These are phyloP conservation scores for Trametes coccinea DNA, from an alignment of 768 basidiomycete species.

Conservation along the genomic window DNA sequence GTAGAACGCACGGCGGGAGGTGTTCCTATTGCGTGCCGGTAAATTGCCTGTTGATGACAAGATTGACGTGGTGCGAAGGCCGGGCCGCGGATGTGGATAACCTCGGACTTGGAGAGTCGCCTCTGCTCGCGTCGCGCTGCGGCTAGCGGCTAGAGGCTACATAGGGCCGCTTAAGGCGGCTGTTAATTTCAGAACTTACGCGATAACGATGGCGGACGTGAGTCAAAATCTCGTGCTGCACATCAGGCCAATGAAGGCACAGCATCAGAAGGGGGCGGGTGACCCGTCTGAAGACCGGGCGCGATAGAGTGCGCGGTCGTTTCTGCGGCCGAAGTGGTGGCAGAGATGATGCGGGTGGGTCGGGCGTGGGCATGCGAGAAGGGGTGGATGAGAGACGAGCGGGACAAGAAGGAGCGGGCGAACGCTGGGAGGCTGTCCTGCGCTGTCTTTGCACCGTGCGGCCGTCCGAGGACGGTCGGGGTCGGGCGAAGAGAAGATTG, in stretches of 20 bases:
- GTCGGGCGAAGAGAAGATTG: background rate
- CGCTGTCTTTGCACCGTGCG: background rate
- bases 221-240: too few relatives aligned
- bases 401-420: too few relatives aligned
- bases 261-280: too few relatives aligned
- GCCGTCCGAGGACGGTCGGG: conserved; percentile 1
- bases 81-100: background rate
- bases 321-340: too few relatives aligned
- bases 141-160: background rate
- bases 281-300: too few relatives aligned
- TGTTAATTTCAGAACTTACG: too few relatives aligned
- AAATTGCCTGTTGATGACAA: too few relatives aligned
- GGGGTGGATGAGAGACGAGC: too few relatives aligned
- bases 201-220: too few relatives aligned
- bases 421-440: background rate
- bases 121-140: background rate
- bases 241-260: too few relatives aligned
- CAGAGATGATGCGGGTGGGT: background rate
- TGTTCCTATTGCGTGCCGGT: too few relatives aligned
- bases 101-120: background rate
- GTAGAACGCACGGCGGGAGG: background rate
- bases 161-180: too few relatives aligned
- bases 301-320: background rate
- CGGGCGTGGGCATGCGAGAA: background rate
- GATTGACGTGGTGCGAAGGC: background rate